Evolutionary conservation across 1,284 basidiomycete species (phyloP).

Genomic region (Ceratobasidium papillatum): DNA sequence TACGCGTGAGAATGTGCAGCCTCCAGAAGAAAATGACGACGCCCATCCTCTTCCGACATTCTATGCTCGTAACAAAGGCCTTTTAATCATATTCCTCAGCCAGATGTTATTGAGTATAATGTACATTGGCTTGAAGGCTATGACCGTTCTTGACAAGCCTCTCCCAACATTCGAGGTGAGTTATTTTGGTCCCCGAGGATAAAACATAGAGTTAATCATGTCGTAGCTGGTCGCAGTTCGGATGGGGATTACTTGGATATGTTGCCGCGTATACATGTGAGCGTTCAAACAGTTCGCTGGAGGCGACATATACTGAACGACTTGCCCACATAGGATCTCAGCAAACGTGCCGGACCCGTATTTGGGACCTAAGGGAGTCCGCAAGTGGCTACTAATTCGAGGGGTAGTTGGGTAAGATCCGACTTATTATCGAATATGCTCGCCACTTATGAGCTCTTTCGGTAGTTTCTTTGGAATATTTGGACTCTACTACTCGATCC

Average conservation of each 20-base stretch:
- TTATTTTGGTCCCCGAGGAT: not conserved
- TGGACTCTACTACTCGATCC: constrained; percentile 43
- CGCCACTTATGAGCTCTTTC: not conserved
- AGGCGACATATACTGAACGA: not conserved
- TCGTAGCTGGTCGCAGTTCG: constrained; percentile 13
- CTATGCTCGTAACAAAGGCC: constrained; percentile 22
- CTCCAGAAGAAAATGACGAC: not conserved
- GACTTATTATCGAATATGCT: not conserved
- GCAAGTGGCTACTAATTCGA: constrained; percentile 40
- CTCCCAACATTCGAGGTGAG: constrained; percentile 36
- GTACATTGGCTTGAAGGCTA: constrained; percentile 34
- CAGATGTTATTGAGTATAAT: constrained; percentile 38
- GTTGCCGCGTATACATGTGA: constrained; percentile 32
- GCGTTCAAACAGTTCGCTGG: not conserved
- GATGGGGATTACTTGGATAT: constrained; percentile 23
- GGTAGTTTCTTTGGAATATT: constrained; percentile 43
- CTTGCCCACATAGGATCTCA: not conserved
- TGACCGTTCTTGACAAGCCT: constrained; percentile 23
- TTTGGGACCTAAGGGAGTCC: constrained; percentile 41
- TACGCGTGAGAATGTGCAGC: not conserved
- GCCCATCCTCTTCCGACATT: not conserved
- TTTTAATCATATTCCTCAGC: constrained; percentile 26
- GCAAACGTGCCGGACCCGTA: constrained; percentile 33
- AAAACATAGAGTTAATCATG: not conserved
- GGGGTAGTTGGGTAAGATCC: constrained; percentile 40